Base-by-base conservation (phyloP, 2,329 filamentous ascomycete genomes). In the Exophiala alcalophila region DNA sequence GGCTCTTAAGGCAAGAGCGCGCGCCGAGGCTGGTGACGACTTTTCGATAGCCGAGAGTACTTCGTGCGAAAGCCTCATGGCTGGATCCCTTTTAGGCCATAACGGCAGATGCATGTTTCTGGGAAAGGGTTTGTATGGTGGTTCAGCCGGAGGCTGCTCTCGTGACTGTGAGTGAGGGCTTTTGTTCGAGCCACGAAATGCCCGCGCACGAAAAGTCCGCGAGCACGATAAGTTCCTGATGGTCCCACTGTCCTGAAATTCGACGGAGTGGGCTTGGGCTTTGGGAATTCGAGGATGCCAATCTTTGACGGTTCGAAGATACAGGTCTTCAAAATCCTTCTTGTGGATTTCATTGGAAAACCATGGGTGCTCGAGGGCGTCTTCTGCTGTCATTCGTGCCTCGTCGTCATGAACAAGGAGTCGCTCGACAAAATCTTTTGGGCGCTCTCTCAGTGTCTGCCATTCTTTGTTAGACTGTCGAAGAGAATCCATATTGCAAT, bases 341-440 rank as follows among this genome's bases (percentile, higher is more conserved):
- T 61, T 65, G 55, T 77, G 70, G 6, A 59, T 53, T n/a, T 63
- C 59, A 52, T 76, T 72, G 1, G 69, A 69, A 52, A 83, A 77
- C 79, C 78, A 83, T 7, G 55, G 41, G 59, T 81, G 76, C 7
- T 57, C 40, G 21, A 81, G 55, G 3, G 77, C 76, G 57, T 78
- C 57, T n/a, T 67, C 65, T 2, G 69, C 76, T 7, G 71, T 73
- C 61, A 80, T 65, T 19, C 78, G 68, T 26, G 62, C 45, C 3
- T 60, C 52, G 50, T 77, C 76, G 15, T 78, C 64, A 1, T 74
- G 60, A 0, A 71, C 59, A 0, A 81, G 64, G 9, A 80, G 67
- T 11, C 62, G 63, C 23, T 61, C 65, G 47, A 81, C 68, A 50
- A 82, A 80, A 31, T 74, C 65, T 51, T 72, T 76, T 2, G 75